phyloP scores from a whole-genome alignment of 139 green algal genomes.

The Trebouxia sp. region DNA sequence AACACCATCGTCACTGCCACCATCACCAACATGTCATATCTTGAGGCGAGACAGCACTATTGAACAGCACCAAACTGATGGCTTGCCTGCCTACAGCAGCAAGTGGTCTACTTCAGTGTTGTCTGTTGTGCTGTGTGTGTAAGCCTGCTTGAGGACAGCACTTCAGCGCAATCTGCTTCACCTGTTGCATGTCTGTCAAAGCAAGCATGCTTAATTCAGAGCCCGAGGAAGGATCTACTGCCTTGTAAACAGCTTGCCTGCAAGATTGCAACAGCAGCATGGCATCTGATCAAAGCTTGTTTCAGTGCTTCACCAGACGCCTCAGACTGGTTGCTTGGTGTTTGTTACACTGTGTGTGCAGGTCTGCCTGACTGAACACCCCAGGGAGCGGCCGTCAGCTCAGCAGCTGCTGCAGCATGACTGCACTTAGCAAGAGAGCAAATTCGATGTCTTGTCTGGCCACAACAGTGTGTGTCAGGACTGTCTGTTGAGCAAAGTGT shows the following conservation, averaged over 20 bases:
- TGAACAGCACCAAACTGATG: too few species aligned
- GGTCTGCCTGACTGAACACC: slow-evolving; percentile 1
- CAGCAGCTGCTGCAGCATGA: slow-evolving; percentile 5
- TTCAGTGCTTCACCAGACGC: too few species aligned
- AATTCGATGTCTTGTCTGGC: neutral
- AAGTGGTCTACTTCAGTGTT: neutral
- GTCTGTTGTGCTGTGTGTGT: neutral
- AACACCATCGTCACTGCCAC: too few species aligned
- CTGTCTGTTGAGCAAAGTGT: neutral
- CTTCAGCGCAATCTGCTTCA: too few species aligned
- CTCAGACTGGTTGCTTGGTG: too few species aligned
- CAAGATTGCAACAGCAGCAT: neutral
- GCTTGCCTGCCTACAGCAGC: neutral
- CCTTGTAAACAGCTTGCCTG: neutral
- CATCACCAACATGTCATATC: too few species aligned
- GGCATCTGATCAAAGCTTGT: too few species aligned
- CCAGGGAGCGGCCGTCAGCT: neutral
- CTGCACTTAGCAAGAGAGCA: neutral
- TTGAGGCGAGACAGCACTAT: too few species aligned
- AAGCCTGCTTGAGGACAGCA: neutral
- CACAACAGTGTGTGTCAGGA: neutral
- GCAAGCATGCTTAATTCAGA: too few species aligned
- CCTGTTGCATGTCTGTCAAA: too few species aligned
- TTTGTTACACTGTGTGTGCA: neutral
- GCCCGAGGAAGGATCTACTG: neutral